Base-by-base conservation (phyloP, 257 asterid species). In the Ajuga chamaepitys region DNA sequence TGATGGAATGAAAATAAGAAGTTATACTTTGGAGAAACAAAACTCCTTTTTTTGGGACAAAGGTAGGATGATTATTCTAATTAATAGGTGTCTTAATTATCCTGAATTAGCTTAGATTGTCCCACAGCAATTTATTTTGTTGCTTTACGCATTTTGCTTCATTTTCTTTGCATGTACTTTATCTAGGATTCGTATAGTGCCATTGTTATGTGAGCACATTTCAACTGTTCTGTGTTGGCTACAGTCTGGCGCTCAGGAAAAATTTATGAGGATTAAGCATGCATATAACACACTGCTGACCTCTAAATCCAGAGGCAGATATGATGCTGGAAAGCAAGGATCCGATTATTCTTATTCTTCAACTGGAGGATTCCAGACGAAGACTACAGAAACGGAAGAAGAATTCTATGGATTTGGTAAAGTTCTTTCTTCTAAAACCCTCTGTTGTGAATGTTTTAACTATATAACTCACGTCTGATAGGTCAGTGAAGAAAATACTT, bases 371-470 rank as follows among this genome's bases (percentile, higher is more conserved):
- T 63, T 70, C 71, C 74, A 67, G 65, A 72, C 71, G 16, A 77
- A 71, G 62, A 71, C 84, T 62, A 26, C 67, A 37, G 86, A 79
- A 58, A 77, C 80, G 11, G 85, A 87, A 71, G 98, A 92, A 77
- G 95, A 88, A 20, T 94, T 94, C 74, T 94, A 94, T 55, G 94
- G 96, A 63, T 85, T 94, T 67, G 97, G 98, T 92, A 85, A 75
- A 62, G 48, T 26, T 6, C 54, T 28, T 71, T 55, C 74, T 64
- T 21, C 4, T 54, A 32, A 64, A 67, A 16, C 17, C 62, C 45
- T 41, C 53, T 10, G 13, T 55, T 51, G 30, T 66, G 52, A 24
- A 14, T 46, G 41, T 28, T 70, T 66, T 54, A 56, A 14, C 28
- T n/a, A 25, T 54, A 16, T 62, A 16, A 9, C 42, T 7, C 24